phyloP scores from a whole-genome alignment of 202 grass and related monocot species.

The Schoenoplectus tabernaemontani region DNA sequence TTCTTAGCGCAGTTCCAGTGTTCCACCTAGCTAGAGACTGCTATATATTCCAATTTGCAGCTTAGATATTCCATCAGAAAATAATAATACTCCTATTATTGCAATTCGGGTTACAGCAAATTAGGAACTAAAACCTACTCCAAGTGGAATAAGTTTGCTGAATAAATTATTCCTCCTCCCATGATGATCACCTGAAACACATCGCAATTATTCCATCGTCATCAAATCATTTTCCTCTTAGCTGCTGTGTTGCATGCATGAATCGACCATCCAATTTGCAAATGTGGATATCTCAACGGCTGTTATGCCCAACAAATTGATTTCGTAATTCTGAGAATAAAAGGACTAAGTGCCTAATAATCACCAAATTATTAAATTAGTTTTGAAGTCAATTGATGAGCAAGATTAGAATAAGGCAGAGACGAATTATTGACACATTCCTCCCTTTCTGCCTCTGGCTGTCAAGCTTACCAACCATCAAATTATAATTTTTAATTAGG shows the following conservation, averaged over 20 bases:
- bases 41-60: neutral
- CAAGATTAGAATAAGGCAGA: neutral
- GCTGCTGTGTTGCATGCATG: neutral
- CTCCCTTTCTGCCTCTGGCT: neutral
- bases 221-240: slow-evolving; percentile 14
- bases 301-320: neutral
- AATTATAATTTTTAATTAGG: neutral
- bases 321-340: neutral
- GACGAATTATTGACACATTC: neutral
- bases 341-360: slow-evolving; percentile 4
- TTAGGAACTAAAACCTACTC: neutral
- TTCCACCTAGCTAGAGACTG: neutral
- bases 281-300: slow-evolving; percentile 20
- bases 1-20: neutral
- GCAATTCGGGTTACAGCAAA: neutral
- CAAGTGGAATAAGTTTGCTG: neutral
- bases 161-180: neutral
- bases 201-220: neutral
- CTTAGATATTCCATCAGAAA: neutral
- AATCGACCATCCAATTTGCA: neutral
- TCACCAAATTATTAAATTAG: slow-evolving; percentile 16
- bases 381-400: neutral
- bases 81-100: neutral
- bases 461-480: slow-evolving; percentile 17
- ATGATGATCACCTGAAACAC: neutral